Conservation (phyloP, 257 asterid genomes). For the Solanum okadae region DNA sequence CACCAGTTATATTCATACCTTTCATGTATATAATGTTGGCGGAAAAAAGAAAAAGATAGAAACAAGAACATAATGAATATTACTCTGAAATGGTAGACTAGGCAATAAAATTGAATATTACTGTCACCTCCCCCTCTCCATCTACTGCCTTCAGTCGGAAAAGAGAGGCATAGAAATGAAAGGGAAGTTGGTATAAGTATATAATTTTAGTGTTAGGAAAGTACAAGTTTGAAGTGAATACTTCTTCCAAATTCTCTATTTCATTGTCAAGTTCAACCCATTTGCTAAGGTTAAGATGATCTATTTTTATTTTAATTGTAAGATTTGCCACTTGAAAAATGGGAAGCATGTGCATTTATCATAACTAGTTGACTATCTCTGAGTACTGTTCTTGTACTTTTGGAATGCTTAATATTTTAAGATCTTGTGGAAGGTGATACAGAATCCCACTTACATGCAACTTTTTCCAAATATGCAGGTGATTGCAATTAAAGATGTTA, state of each 20-base stretch:
- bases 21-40: neutral
- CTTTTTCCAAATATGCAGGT: neutral
- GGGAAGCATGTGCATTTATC: neutral
- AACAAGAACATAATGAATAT: neutral
- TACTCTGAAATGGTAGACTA: neutral
- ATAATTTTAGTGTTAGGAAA: neutral
- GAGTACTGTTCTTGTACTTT: neutral
- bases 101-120: neutral
- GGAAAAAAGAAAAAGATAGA: neutral
- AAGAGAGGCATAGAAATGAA: neutral
- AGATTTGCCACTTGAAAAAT: neutral
- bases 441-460: neutral
- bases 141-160: neutral
- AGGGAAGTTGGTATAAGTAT: neutral
- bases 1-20: neutral
- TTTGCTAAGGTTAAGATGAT: neutral
- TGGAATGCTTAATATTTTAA: neutral
- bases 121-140: neutral
- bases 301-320: neutral
- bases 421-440: neutral
- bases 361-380: neutral
- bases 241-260: neutral
- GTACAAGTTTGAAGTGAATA: neutral
- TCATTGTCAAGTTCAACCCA: neutral
- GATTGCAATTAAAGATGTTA: slow-evolving; percentile 15